Evolutionary conservation across 108 stramenopile species (phyloP), one percentile per base, ranked within the genome.

Genomic region (Skeletonema menzelii): DNA sequence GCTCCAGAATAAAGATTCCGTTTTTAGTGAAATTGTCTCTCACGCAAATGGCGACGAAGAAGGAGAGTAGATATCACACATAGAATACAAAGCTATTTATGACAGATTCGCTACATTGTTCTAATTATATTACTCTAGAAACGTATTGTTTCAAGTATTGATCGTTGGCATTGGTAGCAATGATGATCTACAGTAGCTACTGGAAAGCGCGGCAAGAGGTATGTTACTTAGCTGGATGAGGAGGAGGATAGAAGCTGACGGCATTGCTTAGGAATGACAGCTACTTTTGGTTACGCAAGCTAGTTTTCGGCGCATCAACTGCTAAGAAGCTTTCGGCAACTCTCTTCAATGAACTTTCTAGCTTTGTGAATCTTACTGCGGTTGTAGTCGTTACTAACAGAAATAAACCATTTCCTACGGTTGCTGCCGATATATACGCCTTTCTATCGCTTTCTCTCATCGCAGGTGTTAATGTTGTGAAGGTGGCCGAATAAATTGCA

Each of bases 381-480:
- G 90, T 91, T 19, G 89, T 91, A 26, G 88, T 83, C 58, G 84
- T 82, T 10, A 91, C 77, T 17, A 94, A 53, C 8, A 93, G 47
- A 31, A 82, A 73, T 10, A 74, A 35, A 0, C 80, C 80, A 56
- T 73, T 57, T 4, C 65, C 86, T 7, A 89, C 81, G 22, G 70
- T 59, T 37, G 67, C 64, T 15, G 73, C 53, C 10, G 72, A 70
- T 59, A 93, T 80, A 38, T 75, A 79, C 0, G 84, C 70, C 72
- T 87, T 77, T 13, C 93, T 87, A 60, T 94, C 93, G 56, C 84
- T 85, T 75, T 94, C 93, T 75, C 88, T 67, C 89, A 90, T 88
- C 12, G 82, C 90, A 49, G 93, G 93, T 10, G 93, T 94, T 11
- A 88, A 76, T 20, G 90, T 80, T 13, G 89, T 90, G 61, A 94